Evolutionary conservation across 2,329 filamentous ascomycete genomes (phyloP).

Genomic region (Neonectria faginata): DNA sequence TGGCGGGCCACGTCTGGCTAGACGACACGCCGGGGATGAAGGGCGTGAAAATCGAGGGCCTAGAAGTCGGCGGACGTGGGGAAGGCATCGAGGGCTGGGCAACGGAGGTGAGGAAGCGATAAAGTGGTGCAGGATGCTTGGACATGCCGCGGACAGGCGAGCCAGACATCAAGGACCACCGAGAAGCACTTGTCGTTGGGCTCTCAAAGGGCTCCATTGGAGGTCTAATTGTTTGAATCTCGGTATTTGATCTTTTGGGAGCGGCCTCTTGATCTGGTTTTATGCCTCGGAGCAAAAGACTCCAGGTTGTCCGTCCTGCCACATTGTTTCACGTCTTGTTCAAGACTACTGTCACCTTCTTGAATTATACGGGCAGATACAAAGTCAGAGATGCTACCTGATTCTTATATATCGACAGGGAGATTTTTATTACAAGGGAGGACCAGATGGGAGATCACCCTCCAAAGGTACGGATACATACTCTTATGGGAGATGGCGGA

Average conservation of each 20-base stretch:
- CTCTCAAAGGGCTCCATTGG: constrained; percentile 30
- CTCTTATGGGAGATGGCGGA: constrained; percentile 2
- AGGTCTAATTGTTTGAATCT: constrained; percentile 35
- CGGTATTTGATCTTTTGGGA: constrained; percentile 27
- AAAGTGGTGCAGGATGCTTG: constrained; percentile 45
- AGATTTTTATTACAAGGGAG: constrained; percentile 4
- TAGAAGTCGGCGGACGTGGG: constrained; percentile 83
- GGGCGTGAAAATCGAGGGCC: constrained; percentile 75
- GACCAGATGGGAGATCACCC: constrained; percentile 9
- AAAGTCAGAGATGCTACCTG: constrained; percentile 14
- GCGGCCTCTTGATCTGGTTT: constrained; percentile 29
- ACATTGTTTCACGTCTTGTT: constrained; percentile 12
- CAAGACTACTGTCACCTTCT: constrained; percentile 22
- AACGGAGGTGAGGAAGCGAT: constrained; percentile 86
- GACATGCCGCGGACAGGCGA: constrained; percentile 36
- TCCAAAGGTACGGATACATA: not conserved
- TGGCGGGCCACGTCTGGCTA: constrained; percentile 87
- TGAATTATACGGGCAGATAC: constrained; percentile 27
- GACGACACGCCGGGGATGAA: constrained; percentile 92
- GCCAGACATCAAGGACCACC: constrained; percentile 18
- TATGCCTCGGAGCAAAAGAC: constrained; percentile 28
- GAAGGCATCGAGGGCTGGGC: constrained; percentile 97
- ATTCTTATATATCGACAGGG: constrained; percentile 18
- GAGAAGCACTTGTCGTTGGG: constrained; percentile 27
- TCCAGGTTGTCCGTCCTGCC: constrained; percentile 16